phyloP scores from a whole-genome alignment of 805 yeast genomes.

The Brettanomyces bruxellensis region DNA sequence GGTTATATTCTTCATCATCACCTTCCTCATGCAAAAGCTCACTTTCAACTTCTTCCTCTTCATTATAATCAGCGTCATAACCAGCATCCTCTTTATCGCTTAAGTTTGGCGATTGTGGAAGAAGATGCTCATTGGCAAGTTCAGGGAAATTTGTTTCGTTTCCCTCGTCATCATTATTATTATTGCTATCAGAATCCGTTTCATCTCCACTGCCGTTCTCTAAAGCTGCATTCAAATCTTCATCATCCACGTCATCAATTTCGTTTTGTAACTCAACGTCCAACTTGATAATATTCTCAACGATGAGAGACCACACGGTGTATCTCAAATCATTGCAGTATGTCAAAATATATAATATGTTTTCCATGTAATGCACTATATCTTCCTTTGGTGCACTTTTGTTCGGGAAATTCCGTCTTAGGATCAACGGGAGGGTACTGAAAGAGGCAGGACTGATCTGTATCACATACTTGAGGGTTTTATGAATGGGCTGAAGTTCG shows the following conservation, averaged over 20 bases:
- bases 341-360: conserved; percentile 47
- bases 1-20: conserved; percentile 35
- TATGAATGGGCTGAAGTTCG: conserved; percentile 43
- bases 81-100: conserved; percentile 25
- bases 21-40: conserved; percentile 20
- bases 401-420: conserved; percentile 68
- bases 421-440: conserved; percentile 46
- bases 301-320: conserved; percentile 68
- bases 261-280: conserved; percentile 91
- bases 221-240: conserved; percentile 42
- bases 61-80: conserved; percentile 10
- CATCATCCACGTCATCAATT: conserved; percentile 76
- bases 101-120: neutral
- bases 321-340: conserved; percentile 73
- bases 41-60: conserved; percentile 20
- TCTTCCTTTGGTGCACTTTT: conserved; percentile 51
- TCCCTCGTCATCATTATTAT: conserved; percentile 19
- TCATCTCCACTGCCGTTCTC: conserved; percentile 22
- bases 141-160: conserved; percentile 26
- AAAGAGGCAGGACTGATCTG: conserved; percentile 77
- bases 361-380: conserved; percentile 54
- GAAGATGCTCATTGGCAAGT: conserved; percentile 15
- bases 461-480: conserved; percentile 52
- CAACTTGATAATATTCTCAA: conserved; percentile 73
- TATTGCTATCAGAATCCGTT: conserved; percentile 5